Evolutionary conservation across 768 basidiomycete genomes (phyloP).

Genomic region (Daedaleopsis nitida): DNA sequence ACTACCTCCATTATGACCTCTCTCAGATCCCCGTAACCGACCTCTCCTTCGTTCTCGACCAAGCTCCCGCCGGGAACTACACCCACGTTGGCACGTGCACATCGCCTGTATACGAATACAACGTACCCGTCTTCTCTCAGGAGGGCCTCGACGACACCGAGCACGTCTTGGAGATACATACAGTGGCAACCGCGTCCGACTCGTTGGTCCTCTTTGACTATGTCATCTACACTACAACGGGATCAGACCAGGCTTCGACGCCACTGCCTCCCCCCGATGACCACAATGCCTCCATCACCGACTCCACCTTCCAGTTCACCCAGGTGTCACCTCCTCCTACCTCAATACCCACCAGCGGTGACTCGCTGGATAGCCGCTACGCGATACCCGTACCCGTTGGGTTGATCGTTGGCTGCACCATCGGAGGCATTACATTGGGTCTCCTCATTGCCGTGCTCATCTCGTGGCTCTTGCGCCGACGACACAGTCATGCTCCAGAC

Average conservation of each 20-base stretch:
- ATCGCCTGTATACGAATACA: not conserved
- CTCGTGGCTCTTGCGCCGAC: no score
- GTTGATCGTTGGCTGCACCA: no score
- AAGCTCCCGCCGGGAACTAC: not conserved
- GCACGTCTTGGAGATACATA: not conserved
- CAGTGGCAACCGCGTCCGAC: not conserved
- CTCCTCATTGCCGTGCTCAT: no score
- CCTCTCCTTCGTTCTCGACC: slow-evolving; percentile 17
- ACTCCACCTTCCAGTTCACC: no score
- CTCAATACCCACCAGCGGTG: not conserved
- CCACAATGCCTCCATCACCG: no score
- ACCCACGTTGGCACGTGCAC: not conserved
- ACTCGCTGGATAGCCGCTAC: no score
- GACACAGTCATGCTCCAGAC: no score
- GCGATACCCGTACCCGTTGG: no score
- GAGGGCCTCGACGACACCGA: not conserved
- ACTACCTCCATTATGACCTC: not conserved
- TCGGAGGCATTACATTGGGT: no score
- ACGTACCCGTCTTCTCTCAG: slow-evolving; percentile 1
- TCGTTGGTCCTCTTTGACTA: slow-evolving; percentile 7
- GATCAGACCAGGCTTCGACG: not conserved
- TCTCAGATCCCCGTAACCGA: slow-evolving; percentile 7
- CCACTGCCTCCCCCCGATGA: no score
- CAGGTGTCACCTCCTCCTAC: not conserved
- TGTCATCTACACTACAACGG: not conserved